Conservation (phyloP, 208 protist species). For the Trypanosoma rangeli region DNA sequence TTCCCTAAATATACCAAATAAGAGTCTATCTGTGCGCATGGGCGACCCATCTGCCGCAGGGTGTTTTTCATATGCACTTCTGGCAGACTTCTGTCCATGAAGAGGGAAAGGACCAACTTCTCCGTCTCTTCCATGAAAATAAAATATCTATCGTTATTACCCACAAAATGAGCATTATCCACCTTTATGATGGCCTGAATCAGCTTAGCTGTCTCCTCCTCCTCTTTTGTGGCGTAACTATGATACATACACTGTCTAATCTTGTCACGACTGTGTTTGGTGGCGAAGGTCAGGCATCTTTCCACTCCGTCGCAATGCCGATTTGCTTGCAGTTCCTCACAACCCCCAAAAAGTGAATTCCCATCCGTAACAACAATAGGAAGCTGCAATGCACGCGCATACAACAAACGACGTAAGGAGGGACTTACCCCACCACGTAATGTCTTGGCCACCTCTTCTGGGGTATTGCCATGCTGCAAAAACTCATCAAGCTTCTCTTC, state of each 20-base stretch:
- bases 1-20: conserved; percentile 53
- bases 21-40: conserved; percentile 39
- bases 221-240: conserved; percentile 48
- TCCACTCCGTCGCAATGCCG: conserved; percentile 37
- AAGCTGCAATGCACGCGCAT: conserved; percentile 75
- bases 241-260: conserved; percentile 59
- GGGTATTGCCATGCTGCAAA: conserved; percentile 45
- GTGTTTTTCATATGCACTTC: conserved; percentile 47
- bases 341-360: conserved; percentile 43
- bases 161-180: conserved; percentile 55
- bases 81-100: conserved; percentile 64
- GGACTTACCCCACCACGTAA: conserved; percentile 64
- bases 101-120: conserved; percentile 51
- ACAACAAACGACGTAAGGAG: conserved; percentile 74
- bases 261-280: conserved; percentile 54
- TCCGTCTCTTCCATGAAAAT: conserved; percentile 76
- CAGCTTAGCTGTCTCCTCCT: conserved; percentile 43
- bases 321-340: conserved; percentile 37
- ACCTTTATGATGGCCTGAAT: conserved; percentile 56
- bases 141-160: conserved; percentile 88
- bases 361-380: conserved; percentile 63
- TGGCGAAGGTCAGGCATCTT: conserved; percentile 53
- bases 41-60: conserved; percentile 62
- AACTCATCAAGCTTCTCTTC: conserved; percentile 58
- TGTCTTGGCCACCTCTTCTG: conserved; percentile 35